phyloP scores from a whole-genome alignment of 2,329 filamentous ascomycete species.

The Pseudogymnoascus sp. region DNA sequence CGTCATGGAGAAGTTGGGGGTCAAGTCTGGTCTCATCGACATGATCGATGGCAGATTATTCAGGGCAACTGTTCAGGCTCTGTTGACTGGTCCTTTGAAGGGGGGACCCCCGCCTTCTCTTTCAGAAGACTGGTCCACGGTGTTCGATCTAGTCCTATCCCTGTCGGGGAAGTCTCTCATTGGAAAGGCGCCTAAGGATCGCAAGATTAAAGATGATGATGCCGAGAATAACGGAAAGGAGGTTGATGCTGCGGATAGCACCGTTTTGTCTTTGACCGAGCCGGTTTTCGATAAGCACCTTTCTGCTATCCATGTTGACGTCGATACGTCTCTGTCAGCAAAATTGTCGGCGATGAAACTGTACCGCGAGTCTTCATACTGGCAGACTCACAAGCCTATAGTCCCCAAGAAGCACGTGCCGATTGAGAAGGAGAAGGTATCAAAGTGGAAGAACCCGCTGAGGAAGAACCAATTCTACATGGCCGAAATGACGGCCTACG shows the following conservation, averaged over 20 bases:
- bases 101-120: constrained; percentile 15
- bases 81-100: constrained; percentile 19
- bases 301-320: constrained; percentile 33
- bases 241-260: constrained; percentile 13
- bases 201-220: constrained; percentile 18
- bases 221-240: constrained; percentile 14
- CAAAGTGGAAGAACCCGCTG: constrained; percentile 29
- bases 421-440: constrained; percentile 33
- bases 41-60: constrained; percentile 46
- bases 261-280: constrained; percentile 41
- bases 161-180: constrained; percentile 13
- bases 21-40: constrained; percentile 42
- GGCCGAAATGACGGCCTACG: constrained; percentile 59
- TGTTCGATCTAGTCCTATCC: constrained; percentile 5
- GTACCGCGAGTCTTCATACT: constrained; percentile 47
- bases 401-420: constrained; percentile 35
- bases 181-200: constrained; percentile 15
- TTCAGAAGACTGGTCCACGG: constrained; percentile 21
- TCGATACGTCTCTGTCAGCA: constrained; percentile 23
- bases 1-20: constrained; percentile 14
- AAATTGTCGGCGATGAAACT: constrained; percentile 27
- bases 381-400: constrained; percentile 50
- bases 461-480: constrained; percentile 52
- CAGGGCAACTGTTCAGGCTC: constrained; percentile 23
- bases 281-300: constrained; percentile 40